Evolutionary conservation across 148 eudicot genomes (phyloP).

Genomic region (Vaccinium darrowii): DNA sequence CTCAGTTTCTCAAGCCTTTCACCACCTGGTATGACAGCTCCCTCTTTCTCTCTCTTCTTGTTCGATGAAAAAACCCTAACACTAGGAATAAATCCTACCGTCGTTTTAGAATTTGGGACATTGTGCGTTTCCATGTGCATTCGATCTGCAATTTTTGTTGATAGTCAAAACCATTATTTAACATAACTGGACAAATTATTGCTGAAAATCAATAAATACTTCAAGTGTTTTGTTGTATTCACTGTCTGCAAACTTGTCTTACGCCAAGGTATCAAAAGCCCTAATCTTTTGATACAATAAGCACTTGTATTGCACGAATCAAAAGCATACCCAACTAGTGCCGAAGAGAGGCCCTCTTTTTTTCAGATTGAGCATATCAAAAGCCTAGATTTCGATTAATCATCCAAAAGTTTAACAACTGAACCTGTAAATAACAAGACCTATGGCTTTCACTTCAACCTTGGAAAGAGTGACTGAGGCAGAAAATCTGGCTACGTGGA

Average conservation of each 20-base stretch:
- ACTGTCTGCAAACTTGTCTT: not conserved
- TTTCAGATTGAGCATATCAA: not conserved
- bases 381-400: not conserved
- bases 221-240: not conserved
- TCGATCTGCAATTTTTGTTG: not conserved
- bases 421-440: not conserved
- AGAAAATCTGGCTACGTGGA: not conserved
- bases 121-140: not conserved
- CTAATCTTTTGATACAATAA: not conserved
- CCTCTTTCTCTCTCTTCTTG: not conserved
- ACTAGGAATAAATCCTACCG: not conserved
- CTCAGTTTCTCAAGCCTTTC: constrained; percentile 63
- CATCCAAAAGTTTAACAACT: not conserved
- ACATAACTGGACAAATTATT: not conserved
- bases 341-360: not conserved
- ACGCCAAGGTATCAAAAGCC: not conserved
- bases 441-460: not conserved
- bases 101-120: not conserved
- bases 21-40: constrained; percentile 39
- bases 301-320: not conserved
- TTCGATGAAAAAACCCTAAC: not conserved
- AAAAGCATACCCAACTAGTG: not conserved
- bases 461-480: not conserved
- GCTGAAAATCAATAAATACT: not conserved
- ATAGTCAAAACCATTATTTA: not conserved